Percentiles rank a stretch among this genome's conserved stretches.
Evolutionary conservation across 1,284 basidiomycete genomes (phyloP).

Genomic region (Thelephora terrestris): DNA sequence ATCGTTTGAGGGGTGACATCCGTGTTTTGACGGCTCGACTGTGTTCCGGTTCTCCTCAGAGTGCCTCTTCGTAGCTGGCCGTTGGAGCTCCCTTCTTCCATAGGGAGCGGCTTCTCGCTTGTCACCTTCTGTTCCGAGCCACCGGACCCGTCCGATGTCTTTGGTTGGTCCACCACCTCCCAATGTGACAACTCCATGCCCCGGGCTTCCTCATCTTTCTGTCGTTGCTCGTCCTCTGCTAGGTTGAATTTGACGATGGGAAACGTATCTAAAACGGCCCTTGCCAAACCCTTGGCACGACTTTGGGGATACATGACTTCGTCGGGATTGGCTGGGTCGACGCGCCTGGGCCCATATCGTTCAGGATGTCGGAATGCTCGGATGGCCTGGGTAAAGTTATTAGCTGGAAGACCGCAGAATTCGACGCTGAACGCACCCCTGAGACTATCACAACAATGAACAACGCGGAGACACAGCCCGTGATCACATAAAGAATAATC

Average conservation of each 20-base stretch:
- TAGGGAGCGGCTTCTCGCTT: background rate
- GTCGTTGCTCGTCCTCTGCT: conserved; percentile 7
- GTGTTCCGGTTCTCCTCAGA: background rate
- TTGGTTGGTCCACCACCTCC: conserved; percentile 12
- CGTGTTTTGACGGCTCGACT: background rate
- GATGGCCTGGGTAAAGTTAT: conserved; percentile 43
- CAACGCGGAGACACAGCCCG: conserved; percentile 73
- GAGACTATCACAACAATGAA: conserved; percentile 76
- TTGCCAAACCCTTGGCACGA: conserved; percentile 70
- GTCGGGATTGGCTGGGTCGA: conserved; percentile 24
- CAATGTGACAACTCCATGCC: conserved; percentile 15
- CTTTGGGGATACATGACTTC: conserved; percentile 41
- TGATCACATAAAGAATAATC: conserved; percentile 83
- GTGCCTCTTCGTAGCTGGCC: background rate
- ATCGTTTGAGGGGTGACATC: conserved; percentile 53
- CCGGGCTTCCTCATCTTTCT: conserved; percentile 9
- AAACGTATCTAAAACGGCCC: conserved; percentile 90
- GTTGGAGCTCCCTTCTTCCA: background rate
- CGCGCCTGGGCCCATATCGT: conserved; percentile 69
- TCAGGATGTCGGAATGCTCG: conserved; percentile 84
- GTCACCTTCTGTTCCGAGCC: conserved; percentile 1
- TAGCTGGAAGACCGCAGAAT: background rate
- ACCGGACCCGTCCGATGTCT: conserved; percentile 26
- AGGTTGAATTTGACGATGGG: conserved; percentile 79
- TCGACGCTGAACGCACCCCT: conserved; percentile 43